These are phyloP conservation scores for Neurospora tetrasperma DNA, from an alignment of 495 filamentous ascomycete genomes.

Conservation along the genomic window DNA sequence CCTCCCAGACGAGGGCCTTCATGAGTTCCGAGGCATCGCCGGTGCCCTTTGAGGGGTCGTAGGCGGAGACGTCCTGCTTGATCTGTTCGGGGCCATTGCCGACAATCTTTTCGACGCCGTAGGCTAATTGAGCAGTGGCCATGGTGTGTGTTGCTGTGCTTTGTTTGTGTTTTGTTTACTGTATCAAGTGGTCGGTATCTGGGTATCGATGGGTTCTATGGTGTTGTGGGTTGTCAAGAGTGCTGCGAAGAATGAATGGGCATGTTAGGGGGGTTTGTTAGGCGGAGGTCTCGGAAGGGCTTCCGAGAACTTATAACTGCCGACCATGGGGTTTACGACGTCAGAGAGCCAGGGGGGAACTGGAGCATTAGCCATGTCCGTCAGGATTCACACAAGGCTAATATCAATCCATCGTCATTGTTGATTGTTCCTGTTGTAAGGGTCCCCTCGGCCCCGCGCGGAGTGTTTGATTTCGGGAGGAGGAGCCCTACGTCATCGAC, in stretches of 20 bases:
- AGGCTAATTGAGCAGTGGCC: slow-evolving; percentile 54
- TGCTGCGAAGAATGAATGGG: too few species aligned
- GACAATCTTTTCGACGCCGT: slow-evolving; percentile 50
- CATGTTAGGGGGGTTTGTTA: too few species aligned
- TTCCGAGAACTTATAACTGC: neutral
- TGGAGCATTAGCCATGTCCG: neutral
- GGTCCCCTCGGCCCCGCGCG: neutral
- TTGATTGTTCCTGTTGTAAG: neutral
- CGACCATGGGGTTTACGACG: neutral
- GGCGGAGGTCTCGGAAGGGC: neutral
- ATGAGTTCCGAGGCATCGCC: slow-evolving; percentile 48
- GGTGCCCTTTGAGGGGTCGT: slow-evolving; percentile 22
- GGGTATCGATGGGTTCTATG: neutral
- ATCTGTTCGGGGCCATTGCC: slow-evolving; percentile 52
- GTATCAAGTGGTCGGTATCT: neutral
- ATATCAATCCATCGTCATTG: neutral
- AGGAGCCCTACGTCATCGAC: neutral
- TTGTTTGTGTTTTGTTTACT: neutral
- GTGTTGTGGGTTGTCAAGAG: neutral
- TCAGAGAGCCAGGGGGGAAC: neutral
- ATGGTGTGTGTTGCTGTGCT: slow-evolving; percentile 17
- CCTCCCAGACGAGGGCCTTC: slow-evolving; percentile 65
- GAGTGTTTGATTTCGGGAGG: neutral
- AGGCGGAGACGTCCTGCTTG: slow-evolving; percentile 50
- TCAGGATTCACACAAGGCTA: neutral